phyloP scores from a whole-genome alignment of 768 basidiomycete genomes.

The Boletus pseudo-olivaceus region DNA sequence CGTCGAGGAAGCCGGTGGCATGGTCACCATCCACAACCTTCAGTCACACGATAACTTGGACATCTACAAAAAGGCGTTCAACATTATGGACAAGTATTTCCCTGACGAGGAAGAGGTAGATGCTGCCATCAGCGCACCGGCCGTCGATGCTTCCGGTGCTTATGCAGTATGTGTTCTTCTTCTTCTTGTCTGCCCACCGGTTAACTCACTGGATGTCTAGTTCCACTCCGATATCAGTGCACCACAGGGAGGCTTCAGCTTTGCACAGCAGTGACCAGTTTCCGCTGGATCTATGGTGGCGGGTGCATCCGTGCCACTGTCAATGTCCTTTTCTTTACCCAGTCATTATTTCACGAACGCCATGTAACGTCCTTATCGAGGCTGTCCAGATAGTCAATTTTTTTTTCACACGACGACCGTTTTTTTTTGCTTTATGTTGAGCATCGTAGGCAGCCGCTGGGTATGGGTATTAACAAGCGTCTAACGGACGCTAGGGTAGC shows the following conservation, averaged over 20 bases:
- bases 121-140: constrained; percentile 73
- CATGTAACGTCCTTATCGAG: constrained; percentile 15
- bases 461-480: constrained; percentile 26
- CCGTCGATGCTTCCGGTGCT: constrained; percentile 67
- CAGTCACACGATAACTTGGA: constrained; percentile 99
- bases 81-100: constrained; percentile 98
- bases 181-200: neutral
- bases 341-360: constrained; percentile 19
- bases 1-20: constrained; percentile 98
- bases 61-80: constrained; percentile 99
- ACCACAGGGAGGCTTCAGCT: constrained; percentile 95
- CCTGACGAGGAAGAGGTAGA: constrained; percentile 95
- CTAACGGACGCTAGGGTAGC: constrained; percentile 31
- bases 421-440: constrained; percentile 22
- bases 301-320: neutral
- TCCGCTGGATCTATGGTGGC: constrained; percentile 2
- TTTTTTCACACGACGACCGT: constrained; percentile 8
- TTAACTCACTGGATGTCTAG: constrained; percentile 33
- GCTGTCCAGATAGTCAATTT: constrained; percentile 12
- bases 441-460: constrained; percentile 17
- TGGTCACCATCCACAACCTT: constrained; percentile 98
- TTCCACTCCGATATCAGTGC: constrained; percentile 85
- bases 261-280: constrained; percentile 58
- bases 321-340: constrained; percentile 8
- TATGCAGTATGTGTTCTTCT: constrained; percentile 57